Evolutionary conservation across 139 green algal genomes (phyloP), one percentile per base, ranked within the genome.

Genomic region (Edaphochlamys debaryana): DNA sequence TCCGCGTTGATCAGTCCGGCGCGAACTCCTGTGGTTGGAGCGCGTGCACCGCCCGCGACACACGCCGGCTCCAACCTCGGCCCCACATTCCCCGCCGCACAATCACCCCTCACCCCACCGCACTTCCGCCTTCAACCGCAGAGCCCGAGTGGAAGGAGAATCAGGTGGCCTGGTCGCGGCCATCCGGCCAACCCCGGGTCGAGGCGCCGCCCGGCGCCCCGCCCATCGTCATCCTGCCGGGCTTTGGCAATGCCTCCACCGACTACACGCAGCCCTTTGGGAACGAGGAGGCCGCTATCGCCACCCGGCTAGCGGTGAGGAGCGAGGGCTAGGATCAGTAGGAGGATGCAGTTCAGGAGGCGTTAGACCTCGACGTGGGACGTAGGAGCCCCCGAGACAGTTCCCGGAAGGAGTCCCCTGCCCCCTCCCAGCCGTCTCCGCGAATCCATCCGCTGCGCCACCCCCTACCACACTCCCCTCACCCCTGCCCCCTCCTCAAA

Each of bases 251-350:
- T 45, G 64, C 63, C 45, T 34, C 77, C 34, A 54, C 42, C 5
- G 77, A 83, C 48, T 83, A 83, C 45, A 74, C 63, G 64, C 64
- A 40, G 63, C 77, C 77, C 34, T 83, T 83, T 58, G 77, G 77
- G 42, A 83, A 75, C 63, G 0, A 67, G 64, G 64, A 83, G 22
- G 62, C 63, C 22, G 45, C 77, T 9, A 34, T 83, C 5, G 62
- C 29, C 27, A 66, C 77, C 3, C 45, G 45, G 32, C 64, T 83
- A 3, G 23, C 13, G 77, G 77, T 83, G 32, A 63, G 56, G 48
- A 11, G 11, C 11, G 11, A 54, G 48, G 48, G 48, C 48, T 54
- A 11, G 15, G 48, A 11, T 15, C 11, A 15, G 11, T 54, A 23
- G 48, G 15, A 11, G 11, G 48, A 11, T 15, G 48, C 48, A 23